Conservation (phyloP, 768 basidiomycete species). For the Trametes maxima region DNA sequence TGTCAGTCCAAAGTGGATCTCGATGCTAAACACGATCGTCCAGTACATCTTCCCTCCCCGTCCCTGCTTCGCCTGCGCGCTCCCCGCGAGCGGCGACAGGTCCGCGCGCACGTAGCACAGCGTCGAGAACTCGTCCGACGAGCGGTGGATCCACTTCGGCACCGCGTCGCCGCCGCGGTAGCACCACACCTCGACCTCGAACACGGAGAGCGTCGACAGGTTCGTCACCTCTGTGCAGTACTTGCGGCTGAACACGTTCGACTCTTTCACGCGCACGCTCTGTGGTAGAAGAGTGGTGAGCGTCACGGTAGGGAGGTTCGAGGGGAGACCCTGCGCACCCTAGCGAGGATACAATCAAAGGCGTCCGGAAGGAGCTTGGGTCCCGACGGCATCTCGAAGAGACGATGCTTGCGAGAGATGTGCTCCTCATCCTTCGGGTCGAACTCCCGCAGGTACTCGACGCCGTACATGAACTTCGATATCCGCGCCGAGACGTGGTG, state of each 20-base stretch:
- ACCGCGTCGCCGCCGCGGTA: slow-evolving; percentile 72
- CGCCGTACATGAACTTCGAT: slow-evolving; percentile 80
- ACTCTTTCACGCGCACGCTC: slow-evolving; percentile 78
- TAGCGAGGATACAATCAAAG: slow-evolving; percentile 76
- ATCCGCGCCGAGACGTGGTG: slow-evolving; percentile 82
- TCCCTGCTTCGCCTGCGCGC: slow-evolving; percentile 67
- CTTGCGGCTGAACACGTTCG: slow-evolving; percentile 78
- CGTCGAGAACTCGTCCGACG: slow-evolving; percentile 68
- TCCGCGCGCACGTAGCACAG: slow-evolving; percentile 80
- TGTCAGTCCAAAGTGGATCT: slow-evolving; percentile 81
- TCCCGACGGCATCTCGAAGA: slow-evolving; percentile 77
- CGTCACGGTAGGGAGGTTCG: neutral
- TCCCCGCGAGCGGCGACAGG: slow-evolving; percentile 68
- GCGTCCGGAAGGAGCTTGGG: slow-evolving; percentile 80
- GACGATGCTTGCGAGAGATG: slow-evolving; percentile 57
- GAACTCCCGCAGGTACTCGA: slow-evolving; percentile 73
- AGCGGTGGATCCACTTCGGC: slow-evolving; percentile 74
- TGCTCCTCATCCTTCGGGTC: slow-evolving; percentile 70
- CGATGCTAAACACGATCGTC: slow-evolving; percentile 84
- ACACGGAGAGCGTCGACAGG: slow-evolving; percentile 72
- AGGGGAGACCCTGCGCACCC: slow-evolving; percentile 47
- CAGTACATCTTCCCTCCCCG: slow-evolving; percentile 72
- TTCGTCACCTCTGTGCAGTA: slow-evolving; percentile 83
- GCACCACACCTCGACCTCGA: slow-evolving; percentile 86
- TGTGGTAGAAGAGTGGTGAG: slow-evolving; percentile 31